Evolutionary conservation across 139 green algal species (phyloP).

Genomic region (Ettlia oleoabundans): DNA sequence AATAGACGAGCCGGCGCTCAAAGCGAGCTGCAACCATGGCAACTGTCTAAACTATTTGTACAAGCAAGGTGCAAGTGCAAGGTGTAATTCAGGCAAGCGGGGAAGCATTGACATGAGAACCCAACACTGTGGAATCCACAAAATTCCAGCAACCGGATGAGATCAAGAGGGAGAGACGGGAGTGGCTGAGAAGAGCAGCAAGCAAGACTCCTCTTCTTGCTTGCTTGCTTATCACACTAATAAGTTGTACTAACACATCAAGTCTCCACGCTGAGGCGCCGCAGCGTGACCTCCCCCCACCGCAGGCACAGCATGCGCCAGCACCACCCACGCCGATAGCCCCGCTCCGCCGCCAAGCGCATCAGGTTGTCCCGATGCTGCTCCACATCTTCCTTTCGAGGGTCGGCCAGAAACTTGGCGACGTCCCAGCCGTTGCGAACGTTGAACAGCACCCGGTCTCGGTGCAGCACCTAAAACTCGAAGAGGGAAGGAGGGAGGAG

Average conservation of each 20-base stretch:
- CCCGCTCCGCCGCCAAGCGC: constrained; percentile 50
- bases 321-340: constrained; percentile 48
- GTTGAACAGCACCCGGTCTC: constrained; percentile 55
- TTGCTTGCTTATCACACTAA: too few relatives aligned
- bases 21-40: too few relatives aligned
- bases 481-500: background rate
- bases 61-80: too few relatives aligned
- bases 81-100: too few relatives aligned
- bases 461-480: constrained; percentile 52
- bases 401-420: constrained; percentile 55
- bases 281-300: constrained; percentile 48
- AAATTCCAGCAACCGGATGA: too few relatives aligned
- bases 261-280: constrained; percentile 20
- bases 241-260: too few relatives aligned
- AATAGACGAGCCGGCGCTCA: too few relatives aligned
- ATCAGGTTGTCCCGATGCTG: constrained; percentile 48
- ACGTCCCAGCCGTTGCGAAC: constrained; percentile 53
- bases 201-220: background rate
- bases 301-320: constrained; percentile 52
- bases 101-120: too few relatives aligned
- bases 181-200: background rate
- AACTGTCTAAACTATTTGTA: too few relatives aligned
- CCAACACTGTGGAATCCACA: too few relatives aligned
- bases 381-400: constrained; percentile 43
- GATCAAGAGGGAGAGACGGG: too few relatives aligned